Evolutionary conservation across 116 monocot genomes (phyloP).

Genomic region (Dioscorea cayenensis): DNA sequence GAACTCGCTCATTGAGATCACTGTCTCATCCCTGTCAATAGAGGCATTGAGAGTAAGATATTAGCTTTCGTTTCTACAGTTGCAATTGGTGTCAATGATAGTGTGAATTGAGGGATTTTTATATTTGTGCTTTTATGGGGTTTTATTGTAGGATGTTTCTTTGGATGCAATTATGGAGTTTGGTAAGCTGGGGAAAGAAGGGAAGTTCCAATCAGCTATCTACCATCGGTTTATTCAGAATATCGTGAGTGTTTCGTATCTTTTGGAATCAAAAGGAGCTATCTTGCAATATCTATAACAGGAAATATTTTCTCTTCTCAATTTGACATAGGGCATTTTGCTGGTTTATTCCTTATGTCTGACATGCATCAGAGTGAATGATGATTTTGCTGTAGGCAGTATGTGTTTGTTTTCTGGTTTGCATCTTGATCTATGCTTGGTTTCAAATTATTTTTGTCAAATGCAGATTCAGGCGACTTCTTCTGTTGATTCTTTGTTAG

Average conservation of each 20-base stretch:
- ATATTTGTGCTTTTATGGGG: background rate
- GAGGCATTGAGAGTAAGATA: slow-evolving; percentile 42
- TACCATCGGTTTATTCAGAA: slow-evolving; percentile 54
- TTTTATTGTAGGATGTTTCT: slow-evolving; percentile 53
- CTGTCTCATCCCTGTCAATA: slow-evolving; percentile 22
- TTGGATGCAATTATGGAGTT: slow-evolving; percentile 88
- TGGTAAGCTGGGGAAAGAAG: slow-evolving; percentile 72
- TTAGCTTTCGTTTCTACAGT: background rate
- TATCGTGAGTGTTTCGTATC: slow-evolving; percentile 40
- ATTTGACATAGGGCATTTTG: too few relatives aligned
- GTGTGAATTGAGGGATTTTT: background rate
- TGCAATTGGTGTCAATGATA: background rate
- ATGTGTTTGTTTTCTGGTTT: background rate
- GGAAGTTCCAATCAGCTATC: slow-evolving; percentile 64
- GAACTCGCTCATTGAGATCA: slow-evolving; percentile 39
- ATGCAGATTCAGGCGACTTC: slow-evolving; percentile 45
- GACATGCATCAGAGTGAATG: too few relatives aligned
- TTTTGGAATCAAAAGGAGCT: background rate
- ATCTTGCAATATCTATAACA: background rate
- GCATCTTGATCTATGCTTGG: background rate
- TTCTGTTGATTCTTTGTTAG: slow-evolving; percentile 37
- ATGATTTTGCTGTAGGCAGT: background rate
- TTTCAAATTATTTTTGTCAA: background rate
- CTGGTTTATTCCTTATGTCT: too few relatives aligned
- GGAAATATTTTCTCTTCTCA: too few relatives aligned